These are phyloP conservation scores for Colletotrichum lupini DNA, from an alignment of 2,329 filamentous ascomycete genomes.

Conservation along the genomic window DNA sequence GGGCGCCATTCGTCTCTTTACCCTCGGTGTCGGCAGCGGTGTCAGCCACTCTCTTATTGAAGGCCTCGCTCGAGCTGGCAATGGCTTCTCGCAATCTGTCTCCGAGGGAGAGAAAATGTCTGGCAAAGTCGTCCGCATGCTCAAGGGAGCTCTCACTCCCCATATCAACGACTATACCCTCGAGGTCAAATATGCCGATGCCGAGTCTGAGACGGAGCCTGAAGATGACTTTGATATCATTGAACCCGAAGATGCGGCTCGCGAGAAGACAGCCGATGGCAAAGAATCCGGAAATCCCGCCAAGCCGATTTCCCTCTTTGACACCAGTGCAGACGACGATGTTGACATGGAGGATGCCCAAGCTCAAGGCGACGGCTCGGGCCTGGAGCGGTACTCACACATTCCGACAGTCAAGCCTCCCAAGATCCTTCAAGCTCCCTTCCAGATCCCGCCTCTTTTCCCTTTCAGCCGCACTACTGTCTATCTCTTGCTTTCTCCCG, in stretches of 20 bases:
- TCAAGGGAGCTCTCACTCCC: constrained; percentile 75
- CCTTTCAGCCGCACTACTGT: constrained; percentile 73
- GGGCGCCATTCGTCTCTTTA: constrained; percentile 62
- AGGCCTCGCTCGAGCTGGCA: constrained; percentile 63
- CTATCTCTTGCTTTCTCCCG: constrained; percentile 72
- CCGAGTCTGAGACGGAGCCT: constrained; percentile 33
- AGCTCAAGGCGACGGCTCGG: constrained; percentile 37
- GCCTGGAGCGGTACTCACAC: constrained; percentile 53
- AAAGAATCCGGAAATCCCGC: constrained; percentile 36
- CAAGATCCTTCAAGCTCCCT: constrained; percentile 72
- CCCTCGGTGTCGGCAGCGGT: constrained; percentile 62
- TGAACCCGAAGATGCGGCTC: constrained; percentile 59
- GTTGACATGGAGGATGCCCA: constrained; percentile 40
- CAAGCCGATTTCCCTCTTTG: constrained; percentile 69
- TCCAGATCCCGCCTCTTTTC: constrained; percentile 72
- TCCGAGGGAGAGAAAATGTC: constrained; percentile 73
- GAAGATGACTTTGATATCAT: constrained; percentile 72
- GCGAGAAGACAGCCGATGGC: constrained; percentile 42
- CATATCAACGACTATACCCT: constrained; percentile 73
- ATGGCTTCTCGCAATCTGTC: constrained; percentile 72
- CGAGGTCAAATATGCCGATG: constrained; percentile 66
- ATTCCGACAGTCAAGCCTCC: constrained; percentile 65
- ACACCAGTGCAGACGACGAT: constrained; percentile 56
- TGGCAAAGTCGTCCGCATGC: constrained; percentile 77
- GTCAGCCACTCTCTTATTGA: constrained; percentile 66